phyloP scores from a whole-genome alignment of 1,284 basidiomycete genomes.

The Naganishia sp. region DNA sequence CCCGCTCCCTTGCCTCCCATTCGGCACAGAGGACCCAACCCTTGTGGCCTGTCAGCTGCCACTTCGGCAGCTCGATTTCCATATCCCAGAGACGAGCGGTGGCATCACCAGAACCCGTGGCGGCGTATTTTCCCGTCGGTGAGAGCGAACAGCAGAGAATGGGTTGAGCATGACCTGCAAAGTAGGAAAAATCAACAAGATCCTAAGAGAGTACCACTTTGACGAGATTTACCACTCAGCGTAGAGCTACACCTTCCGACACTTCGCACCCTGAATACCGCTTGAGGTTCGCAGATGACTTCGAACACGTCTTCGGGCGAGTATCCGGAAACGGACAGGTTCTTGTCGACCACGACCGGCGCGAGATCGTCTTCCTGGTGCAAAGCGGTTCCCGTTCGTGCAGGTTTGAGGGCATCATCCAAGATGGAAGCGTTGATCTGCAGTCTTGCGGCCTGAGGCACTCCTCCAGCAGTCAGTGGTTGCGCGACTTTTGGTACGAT shows the following conservation, averaged over 20 bases:
- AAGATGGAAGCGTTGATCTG: constrained; percentile 79
- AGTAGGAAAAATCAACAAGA: constrained; percentile 3
- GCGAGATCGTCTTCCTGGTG: constrained; percentile 21
- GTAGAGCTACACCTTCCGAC: constrained; percentile 92
- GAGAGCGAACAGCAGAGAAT: constrained; percentile 96
- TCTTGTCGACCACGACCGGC: neutral
- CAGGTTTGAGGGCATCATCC: constrained; percentile 71
- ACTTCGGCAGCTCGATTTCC: constrained; percentile 86
- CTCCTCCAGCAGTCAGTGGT: constrained; percentile 34
- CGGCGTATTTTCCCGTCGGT: constrained; percentile 84
- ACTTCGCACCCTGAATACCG: constrained; percentile 90
- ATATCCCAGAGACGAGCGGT: constrained; percentile 94
- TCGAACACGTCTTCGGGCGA: constrained; percentile 84
- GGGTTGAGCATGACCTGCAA: constrained; percentile 79
- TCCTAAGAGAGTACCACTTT: neutral
- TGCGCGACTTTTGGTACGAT: constrained; percentile 61
- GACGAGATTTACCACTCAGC: constrained; percentile 65
- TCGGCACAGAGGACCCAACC: constrained; percentile 97
- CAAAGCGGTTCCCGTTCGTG: constrained; percentile 19
- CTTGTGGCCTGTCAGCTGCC: constrained; percentile 82
- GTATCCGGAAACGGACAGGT: constrained; percentile 53
- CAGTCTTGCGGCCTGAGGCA: constrained; percentile 61
- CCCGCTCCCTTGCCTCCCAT: constrained; percentile 90
- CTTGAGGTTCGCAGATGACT: constrained; percentile 88
- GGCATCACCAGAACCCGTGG: constrained; percentile 93